phyloP scores from a whole-genome alignment of 495 filamentous ascomycete genomes.

The Hypoxylon fuscum region DNA sequence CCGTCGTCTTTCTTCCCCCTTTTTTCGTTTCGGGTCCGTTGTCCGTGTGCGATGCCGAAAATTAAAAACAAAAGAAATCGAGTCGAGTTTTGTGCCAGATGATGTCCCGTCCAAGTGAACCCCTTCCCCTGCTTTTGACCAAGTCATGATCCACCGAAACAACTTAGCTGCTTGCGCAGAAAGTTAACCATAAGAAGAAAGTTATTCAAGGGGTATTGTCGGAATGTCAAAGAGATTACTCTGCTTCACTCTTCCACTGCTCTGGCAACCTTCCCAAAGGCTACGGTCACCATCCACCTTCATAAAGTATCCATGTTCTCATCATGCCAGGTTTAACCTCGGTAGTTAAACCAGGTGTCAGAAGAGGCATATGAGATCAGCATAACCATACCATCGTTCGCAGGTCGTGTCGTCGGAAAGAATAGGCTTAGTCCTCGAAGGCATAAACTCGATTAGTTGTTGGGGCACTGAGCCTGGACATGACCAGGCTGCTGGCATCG shows the following conservation, averaged over 20 bases:
- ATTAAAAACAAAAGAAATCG: neutral
- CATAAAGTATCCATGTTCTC: slow-evolving; percentile 23
- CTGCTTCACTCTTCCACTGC: slow-evolving; percentile 36
- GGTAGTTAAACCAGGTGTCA: too few species aligned
- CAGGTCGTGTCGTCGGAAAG: slow-evolving; percentile 46
- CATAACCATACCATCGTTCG: slow-evolving; percentile 3
- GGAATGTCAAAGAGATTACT: slow-evolving; percentile 30
- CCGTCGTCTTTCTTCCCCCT: too few species aligned
- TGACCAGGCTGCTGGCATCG: slow-evolving; percentile 99
- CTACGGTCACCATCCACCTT: slow-evolving; percentile 29
- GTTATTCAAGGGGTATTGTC: slow-evolving; percentile 38
- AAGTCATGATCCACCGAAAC: slow-evolving; percentile 20
- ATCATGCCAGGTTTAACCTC: too few species aligned
- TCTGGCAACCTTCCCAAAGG: slow-evolving; percentile 36
- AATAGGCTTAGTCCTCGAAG: slow-evolving; percentile 15
- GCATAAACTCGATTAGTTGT: slow-evolving; percentile 51
- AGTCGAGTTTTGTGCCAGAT: neutral
- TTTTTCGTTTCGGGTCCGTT: too few species aligned
- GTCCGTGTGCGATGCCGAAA: neutral
- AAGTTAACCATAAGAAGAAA: slow-evolving; percentile 27
- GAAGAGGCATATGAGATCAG: too few species aligned
- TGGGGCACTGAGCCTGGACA: slow-evolving; percentile 88
- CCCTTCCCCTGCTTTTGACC: slow-evolving; percentile 32
- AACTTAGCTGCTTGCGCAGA: slow-evolving; percentile 13
- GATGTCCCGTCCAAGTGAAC: slow-evolving; percentile 29